Evolutionary conservation across 805 yeast species (phyloP), one percentile per base, ranked within the genome.

Genomic region (Starmerella floris): DNA sequence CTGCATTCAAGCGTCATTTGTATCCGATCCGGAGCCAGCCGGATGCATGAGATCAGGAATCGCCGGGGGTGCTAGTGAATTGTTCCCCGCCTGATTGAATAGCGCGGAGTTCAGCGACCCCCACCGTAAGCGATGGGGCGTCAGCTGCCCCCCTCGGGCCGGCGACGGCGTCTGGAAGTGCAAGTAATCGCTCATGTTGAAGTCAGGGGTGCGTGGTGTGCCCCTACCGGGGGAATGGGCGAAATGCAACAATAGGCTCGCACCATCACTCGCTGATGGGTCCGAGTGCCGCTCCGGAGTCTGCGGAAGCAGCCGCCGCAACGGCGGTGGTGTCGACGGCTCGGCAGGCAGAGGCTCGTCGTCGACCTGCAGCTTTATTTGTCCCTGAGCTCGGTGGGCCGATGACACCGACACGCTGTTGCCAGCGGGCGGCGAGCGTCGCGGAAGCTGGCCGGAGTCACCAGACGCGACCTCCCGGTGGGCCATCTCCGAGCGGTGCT

Each of bases 161-260:
- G 58, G 58, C 40, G 82, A 75, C 3, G 91, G 91, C 1, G 87
- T 76, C 56, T 78, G 77, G 49, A 80, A 69, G 56, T 83, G 79
- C 30, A 83, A 79, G 57, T 81, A 83, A 57, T 83, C 94, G 56
- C 75, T 77, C 77, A 83, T 74, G 59, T 83, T 82, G 63, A 83
- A 82, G 37, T 57, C 63, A 21, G 62, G 65, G 21, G 65, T 52
- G 16, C 52, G 57, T 25, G 68, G 58, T 32, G 37, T 33, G 48
- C 57, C 54, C 31, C 64, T 55, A 48, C 65, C 46, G 1, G 94
- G 94, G 8, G 91, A 80, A 5, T 87, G 79, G 2, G 94, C 93
- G 51, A 83, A 65, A 59, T 74, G 83, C 74, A 83, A 72, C 48
- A 83, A 68, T 47, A 83, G 62, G 57, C 79, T 88, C 1, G 93